Conservation (phyloP, 352 stramenopile genomes). For the Phytophthora crassamura region DNA sequence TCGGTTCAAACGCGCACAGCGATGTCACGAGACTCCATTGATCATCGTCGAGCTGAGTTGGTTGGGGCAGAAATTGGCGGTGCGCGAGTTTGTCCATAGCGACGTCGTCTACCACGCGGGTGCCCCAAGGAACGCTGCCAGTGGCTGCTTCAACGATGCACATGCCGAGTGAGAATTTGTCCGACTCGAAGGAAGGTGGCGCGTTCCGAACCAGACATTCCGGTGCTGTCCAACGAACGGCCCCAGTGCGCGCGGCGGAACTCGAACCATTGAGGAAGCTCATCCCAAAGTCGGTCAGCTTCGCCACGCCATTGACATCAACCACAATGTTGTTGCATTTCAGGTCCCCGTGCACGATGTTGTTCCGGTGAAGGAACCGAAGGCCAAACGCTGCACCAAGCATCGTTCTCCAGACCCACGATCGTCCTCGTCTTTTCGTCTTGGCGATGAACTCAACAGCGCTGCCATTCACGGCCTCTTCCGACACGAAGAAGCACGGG, state of each 20-base stretch:
- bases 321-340: slow-evolving; percentile 36
- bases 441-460: slow-evolving; percentile 5
- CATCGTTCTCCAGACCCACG: slow-evolving; percentile 23
- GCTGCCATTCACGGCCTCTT: slow-evolving; percentile 15
- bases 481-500: slow-evolving; percentile 30
- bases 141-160: slow-evolving; percentile 17
- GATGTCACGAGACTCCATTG: background rate
- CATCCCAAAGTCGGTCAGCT: slow-evolving; percentile 35
- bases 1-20: slow-evolving; percentile 6
- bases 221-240: slow-evolving; percentile 12
- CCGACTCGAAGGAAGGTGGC: slow-evolving; percentile 2
- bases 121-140: slow-evolving; percentile 5
- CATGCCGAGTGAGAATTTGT: slow-evolving; percentile 15
- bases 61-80: background rate
- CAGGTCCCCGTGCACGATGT: slow-evolving; percentile 27
- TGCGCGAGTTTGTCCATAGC: background rate
- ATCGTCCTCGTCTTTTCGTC: background rate
- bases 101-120: background rate
- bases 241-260: background rate
- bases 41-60: background rate
- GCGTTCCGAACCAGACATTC: slow-evolving; percentile 3
- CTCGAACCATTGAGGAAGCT: slow-evolving; percentile 8
- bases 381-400: slow-evolving; percentile 24
- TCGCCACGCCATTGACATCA: slow-evolving; percentile 10
- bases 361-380: slow-evolving; percentile 17